phyloP scores from a whole-genome alignment of 805 yeast species.

The Starmera dryadoides region DNA sequence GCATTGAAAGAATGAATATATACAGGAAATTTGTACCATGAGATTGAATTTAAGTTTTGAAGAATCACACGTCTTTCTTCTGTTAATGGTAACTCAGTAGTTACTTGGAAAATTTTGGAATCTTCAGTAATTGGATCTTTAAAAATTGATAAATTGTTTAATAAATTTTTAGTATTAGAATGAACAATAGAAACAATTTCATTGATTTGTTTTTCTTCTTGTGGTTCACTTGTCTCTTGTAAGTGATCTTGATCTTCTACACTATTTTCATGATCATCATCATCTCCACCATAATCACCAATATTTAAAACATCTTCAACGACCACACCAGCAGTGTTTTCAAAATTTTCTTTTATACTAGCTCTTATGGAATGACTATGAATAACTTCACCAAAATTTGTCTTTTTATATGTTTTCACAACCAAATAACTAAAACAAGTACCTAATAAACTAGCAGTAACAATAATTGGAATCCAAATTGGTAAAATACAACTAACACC shows the following conservation, averaged over 20 bases:
- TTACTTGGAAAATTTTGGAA: conserved; percentile 13
- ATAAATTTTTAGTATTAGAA: not conserved
- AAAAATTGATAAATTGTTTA: conserved; percentile 1
- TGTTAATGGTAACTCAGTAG: conserved; percentile 26
- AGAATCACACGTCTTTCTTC: conserved; percentile 34
- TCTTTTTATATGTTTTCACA: conserved; percentile 24
- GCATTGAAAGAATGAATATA: conserved; percentile 69
- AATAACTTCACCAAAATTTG: conserved; percentile 4
- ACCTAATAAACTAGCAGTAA: conserved; percentile 25
- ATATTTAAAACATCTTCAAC: conserved; percentile 18
- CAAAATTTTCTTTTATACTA: conserved; percentile 11
- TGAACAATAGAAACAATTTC: not conserved
- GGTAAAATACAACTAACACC: conserved; percentile 28
- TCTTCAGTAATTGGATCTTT: conserved; percentile 7
- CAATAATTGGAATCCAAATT: conserved; percentile 42
- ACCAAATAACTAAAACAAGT: conserved; percentile 32
- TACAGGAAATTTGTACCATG: conserved; percentile 76
- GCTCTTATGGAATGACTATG: not conserved
- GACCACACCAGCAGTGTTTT: conserved; percentile 18
- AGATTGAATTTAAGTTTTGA: conserved; percentile 49
- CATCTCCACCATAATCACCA: conserved; percentile 8
- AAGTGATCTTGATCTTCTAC: no score
- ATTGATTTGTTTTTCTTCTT: not conserved
- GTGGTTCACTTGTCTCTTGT: no score
- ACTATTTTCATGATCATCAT: no score